Base-by-base conservation (phyloP, 2,329 filamentous ascomycete species). In the Clarireedia hainanense region DNA sequence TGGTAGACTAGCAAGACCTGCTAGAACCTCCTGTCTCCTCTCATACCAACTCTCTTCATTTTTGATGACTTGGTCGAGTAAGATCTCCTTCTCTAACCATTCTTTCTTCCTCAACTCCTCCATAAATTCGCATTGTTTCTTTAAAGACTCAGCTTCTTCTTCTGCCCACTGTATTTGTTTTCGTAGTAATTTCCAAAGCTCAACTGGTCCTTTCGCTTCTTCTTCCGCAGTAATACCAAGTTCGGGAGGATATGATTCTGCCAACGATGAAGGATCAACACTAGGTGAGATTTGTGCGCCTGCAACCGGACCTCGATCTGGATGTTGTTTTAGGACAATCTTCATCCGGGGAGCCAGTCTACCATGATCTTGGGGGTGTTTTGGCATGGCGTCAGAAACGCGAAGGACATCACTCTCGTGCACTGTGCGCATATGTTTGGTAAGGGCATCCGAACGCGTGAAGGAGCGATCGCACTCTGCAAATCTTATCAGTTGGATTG, bases 361-460 rank as follows among this genome's bases (percentile, higher is more conserved):
- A 17, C 59, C 60, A 15, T 58, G 71, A 2, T 75, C 68, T 64
- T 84, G 81, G 75, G 82, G 80, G 57, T 84, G 83, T 69, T 89
- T 88, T 23, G 86, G 84, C 12, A 89, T 81, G 2, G 86, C 83
- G 68, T 91, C 84, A 15, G 82, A 84, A 4, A 89, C 88, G n/a
- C 89, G 85, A 23, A 96, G 78, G 15, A 90, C 88, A 73, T 99
- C 94, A 3, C 92, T 96, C 71, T 99, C 94, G 75, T 99, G 94
- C 39, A 99, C 91, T 15, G 94, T 97, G 64, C 94, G 88, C 90
- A 97, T 97, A 70, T 99, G 94, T 72, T 99, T 99, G 1, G 92
- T 91, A 0, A 99, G 79, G 12, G 94, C 94, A 67, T 99, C 94
- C 24, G 92, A 96, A 62, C 94, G 81, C 2, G 94, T 99, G 66